phyloP scores from a whole-genome alignment of 2,329 filamentous ascomycete species.

The Aspergillus clavatus region DNA sequence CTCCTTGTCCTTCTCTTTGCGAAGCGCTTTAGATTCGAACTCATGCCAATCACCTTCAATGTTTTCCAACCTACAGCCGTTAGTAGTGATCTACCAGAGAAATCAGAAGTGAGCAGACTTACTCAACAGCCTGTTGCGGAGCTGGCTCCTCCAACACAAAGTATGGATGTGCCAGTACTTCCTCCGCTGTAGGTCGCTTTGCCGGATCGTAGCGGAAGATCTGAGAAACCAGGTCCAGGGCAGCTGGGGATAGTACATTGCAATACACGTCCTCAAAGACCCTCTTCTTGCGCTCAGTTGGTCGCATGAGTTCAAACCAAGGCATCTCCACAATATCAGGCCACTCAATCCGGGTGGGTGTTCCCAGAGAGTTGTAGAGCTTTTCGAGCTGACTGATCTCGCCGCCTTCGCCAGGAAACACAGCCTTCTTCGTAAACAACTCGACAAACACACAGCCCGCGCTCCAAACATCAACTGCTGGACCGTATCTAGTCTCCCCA shows the following conservation, averaged over 20 bases:
- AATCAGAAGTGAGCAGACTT: slow-evolving; percentile 41
- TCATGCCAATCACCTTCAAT: slow-evolving; percentile 97
- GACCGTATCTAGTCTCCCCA: slow-evolving; percentile 84
- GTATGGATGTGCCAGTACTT: slow-evolving; percentile 82
- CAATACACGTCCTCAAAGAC: slow-evolving; percentile 80
- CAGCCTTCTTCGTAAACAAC: slow-evolving; percentile 88
- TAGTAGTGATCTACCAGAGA: slow-evolving; percentile 3
- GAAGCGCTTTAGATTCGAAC: slow-evolving; percentile 90
- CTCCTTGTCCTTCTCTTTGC: slow-evolving; percentile 74
- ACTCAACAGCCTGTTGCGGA: slow-evolving; percentile 75
- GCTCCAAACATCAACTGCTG: slow-evolving; percentile 92
- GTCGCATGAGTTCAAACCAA: slow-evolving; percentile 90
- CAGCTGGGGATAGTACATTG: slow-evolving; percentile 69
- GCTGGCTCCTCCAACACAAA: slow-evolving; percentile 77
- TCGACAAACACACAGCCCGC: slow-evolving; percentile 95
- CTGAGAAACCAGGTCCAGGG: slow-evolving; percentile 72
- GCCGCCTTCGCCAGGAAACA: slow-evolving; percentile 93
- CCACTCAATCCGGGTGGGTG: slow-evolving; percentile 80
- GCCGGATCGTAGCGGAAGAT: slow-evolving; percentile 90
- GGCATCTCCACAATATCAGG: slow-evolving; percentile 87
- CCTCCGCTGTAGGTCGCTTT: slow-evolving; percentile 74
- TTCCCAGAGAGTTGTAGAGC: slow-evolving; percentile 89
- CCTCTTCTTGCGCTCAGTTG: slow-evolving; percentile 65
- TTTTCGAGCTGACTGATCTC: slow-evolving; percentile 95
- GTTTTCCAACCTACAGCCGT: slow-evolving; percentile 59